These are phyloP conservation scores for Hibiscus syriacus DNA, from an alignment of 345 rosid species.

Conservation along the genomic window DNA sequence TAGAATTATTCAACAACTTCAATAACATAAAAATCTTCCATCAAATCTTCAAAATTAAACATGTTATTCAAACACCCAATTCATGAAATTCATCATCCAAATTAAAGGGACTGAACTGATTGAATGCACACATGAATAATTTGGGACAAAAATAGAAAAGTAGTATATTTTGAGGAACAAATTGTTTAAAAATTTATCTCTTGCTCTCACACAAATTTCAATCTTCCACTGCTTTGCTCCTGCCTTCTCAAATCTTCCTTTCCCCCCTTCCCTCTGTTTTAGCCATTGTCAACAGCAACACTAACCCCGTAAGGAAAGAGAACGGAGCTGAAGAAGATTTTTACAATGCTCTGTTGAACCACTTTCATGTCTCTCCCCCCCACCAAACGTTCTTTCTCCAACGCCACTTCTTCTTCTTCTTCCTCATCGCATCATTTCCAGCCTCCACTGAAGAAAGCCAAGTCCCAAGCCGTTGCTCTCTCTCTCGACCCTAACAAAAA, in stretches of 20 bases:
- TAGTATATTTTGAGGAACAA: no score
- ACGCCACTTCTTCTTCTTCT: not conserved
- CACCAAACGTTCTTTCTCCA: slow-evolving; percentile 44
- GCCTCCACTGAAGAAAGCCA: slow-evolving; percentile 65
- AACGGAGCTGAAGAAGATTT: not conserved
- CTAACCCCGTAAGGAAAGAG: not conserved
- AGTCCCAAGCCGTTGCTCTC: slow-evolving; percentile 50
- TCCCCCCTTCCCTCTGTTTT: not conserved
- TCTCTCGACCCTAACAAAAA: slow-evolving; percentile 37
- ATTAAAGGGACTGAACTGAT: no score
- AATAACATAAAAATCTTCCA: no score
- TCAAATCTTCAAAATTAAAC: no score
- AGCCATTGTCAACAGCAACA: not conserved
- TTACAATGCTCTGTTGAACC: slow-evolving; percentile 14
- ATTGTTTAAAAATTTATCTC: not conserved
- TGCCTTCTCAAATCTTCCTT: not conserved
- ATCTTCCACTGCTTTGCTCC: not conserved
- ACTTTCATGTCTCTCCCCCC: slow-evolving; percentile 60
- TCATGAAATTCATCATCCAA: no score
- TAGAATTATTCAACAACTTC: no score
- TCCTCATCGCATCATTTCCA: slow-evolving; percentile 3
- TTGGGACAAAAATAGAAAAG: no score
- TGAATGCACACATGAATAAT: no score
- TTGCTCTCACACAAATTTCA: not conserved
- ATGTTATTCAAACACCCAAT: no score